Evolutionary conservation across 805 yeast genomes (phyloP), one percentile per base, ranked within the genome.

Genomic region (Hanseniaspora nectarophila): DNA sequence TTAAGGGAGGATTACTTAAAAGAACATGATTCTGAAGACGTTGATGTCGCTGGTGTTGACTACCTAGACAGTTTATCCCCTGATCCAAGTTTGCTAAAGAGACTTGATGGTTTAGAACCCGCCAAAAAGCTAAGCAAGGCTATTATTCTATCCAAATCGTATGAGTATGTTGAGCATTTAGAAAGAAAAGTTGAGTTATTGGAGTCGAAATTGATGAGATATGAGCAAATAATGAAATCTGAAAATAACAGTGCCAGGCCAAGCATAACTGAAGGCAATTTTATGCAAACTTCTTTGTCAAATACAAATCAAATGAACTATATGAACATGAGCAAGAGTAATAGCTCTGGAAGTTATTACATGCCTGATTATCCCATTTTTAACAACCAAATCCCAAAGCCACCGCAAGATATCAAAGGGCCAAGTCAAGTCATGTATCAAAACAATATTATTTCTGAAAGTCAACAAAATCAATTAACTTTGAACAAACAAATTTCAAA

Each of bases 51-150:
- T n/a, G n/a, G n/a, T n/a, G n/a, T n/a, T n/a, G n/a, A 73, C 40
- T 56, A 37, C 26, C 44, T 59, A 12, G 60, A 59, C 16, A 32
- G 31, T 8, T 18, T 34, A 9, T 28, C 24, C 7, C 23, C 59
- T 35, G 77, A 75, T 54, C 68, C 73, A 21, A 79, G 70, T 47
- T 67, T 72, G 47, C 68, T 79, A 53, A 75, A 78, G 56, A 80
- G 81, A 56, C 67, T 84, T 59, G 90, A 84, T 62, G 90, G 90
- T 2, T 70, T 84, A 54, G 75, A 77, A 45, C 89, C 90, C 0
- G 90, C 94, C 4, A 73, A 77, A 56, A 84, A 84, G 59, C 69
- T 84, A 56, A 84, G 83, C 64, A 84, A 84, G 62, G 92, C 90
- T 2, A 78, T 85, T 15, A 82, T 84, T 45, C 68, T 84, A 55